Percentiles rank a stretch among this genome's conserved stretches.
Conservation (phyloP, 805 yeast species). For the Candida khao-thaluensis region DNA sequence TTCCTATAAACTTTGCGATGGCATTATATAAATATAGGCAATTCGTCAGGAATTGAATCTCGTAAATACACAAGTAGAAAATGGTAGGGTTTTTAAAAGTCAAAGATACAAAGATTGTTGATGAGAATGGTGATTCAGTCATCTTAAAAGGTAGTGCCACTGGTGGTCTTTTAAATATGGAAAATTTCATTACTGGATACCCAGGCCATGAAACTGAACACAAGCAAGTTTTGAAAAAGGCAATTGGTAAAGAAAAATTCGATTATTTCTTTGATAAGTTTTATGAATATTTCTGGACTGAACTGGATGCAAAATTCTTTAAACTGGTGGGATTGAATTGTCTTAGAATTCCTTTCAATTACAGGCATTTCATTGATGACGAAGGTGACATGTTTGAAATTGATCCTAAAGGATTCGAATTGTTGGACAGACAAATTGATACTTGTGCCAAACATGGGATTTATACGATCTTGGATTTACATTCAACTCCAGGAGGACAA, state of each 20-base stretch:
- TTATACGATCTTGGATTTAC: slow-evolving; percentile 49
- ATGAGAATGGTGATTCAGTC: slow-evolving; percentile 35
- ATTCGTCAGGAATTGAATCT: no score
- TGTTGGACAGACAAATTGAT: slow-evolving; percentile 43
- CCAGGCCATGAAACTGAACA: slow-evolving; percentile 56
- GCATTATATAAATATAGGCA: background rate
- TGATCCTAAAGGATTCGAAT: slow-evolving; percentile 45
- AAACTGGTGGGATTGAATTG: slow-evolving; percentile 43
- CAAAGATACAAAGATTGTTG: slow-evolving; percentile 49
- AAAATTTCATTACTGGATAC: slow-evolving; percentile 55
- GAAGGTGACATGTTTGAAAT: slow-evolving; percentile 44
- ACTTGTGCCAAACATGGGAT: slow-evolving; percentile 47
- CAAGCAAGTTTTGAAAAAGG: slow-evolving; percentile 37
- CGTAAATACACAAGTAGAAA: no score
- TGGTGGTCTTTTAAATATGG: slow-evolving; percentile 56
- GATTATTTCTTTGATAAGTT: slow-evolving; percentile 51
- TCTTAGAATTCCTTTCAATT: slow-evolving; percentile 51
- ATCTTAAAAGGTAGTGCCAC: slow-evolving; percentile 49
- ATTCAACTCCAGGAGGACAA: slow-evolving; percentile 53
- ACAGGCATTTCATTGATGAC: slow-evolving; percentile 48
- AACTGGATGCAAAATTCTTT: slow-evolving; percentile 47
- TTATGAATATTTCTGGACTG: slow-evolving; percentile 55
- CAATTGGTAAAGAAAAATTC: slow-evolving; percentile 48
- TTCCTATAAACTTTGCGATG: slow-evolving; percentile 5
- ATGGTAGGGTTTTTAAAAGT: slow-evolving; percentile 31